A percentile compares a stretch with the other conserved stretches of the same genome.
These are phyloP conservation scores for Fragaria ananassa DNA, from an alignment of 306 rosid genomes.

Conservation along the genomic window DNA sequence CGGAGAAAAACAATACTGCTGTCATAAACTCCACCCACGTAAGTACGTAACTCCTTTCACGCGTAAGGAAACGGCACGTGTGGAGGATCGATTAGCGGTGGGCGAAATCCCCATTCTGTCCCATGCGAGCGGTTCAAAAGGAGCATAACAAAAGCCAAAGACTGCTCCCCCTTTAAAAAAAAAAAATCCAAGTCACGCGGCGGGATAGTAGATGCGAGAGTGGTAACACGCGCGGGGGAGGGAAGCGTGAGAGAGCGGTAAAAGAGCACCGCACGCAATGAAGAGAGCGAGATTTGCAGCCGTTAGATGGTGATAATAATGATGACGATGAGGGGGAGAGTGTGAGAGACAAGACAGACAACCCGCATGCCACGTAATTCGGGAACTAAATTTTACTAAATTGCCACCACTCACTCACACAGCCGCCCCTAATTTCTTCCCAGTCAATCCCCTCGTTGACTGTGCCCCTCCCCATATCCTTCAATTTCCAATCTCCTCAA, in stretches of 20 bases:
- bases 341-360: slow-evolving; percentile 27
- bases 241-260: background rate
- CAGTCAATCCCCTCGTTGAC: slow-evolving; percentile 75
- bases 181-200: slow-evolving; percentile 25
- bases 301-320: slow-evolving; percentile 35
- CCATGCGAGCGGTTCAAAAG: slow-evolving; percentile 31
- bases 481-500: slow-evolving; percentile 9
- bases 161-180: background rate
- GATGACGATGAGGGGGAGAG: background rate
- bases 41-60: background rate
- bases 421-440: slow-evolving; percentile 39
- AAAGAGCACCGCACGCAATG: slow-evolving; percentile 23
- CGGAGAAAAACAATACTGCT: slow-evolving; percentile 14
- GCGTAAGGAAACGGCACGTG: slow-evolving; percentile 21
- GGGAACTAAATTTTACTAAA: slow-evolving; percentile 33
- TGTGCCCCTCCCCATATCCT: slow-evolving; percentile 8
- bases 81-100: background rate
- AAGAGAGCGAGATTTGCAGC: slow-evolving; percentile 23
- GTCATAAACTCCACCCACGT: slow-evolving; percentile 9
- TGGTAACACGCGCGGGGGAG: background rate
- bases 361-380: slow-evolving; percentile 71
- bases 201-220: slow-evolving; percentile 18
- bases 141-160: background rate
- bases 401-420: slow-evolving; percentile 18
- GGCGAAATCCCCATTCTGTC: background rate